These are phyloP conservation scores for Metschnikowia anglica DNA, from an alignment of 805 yeast species.

Conservation along the genomic window DNA sequence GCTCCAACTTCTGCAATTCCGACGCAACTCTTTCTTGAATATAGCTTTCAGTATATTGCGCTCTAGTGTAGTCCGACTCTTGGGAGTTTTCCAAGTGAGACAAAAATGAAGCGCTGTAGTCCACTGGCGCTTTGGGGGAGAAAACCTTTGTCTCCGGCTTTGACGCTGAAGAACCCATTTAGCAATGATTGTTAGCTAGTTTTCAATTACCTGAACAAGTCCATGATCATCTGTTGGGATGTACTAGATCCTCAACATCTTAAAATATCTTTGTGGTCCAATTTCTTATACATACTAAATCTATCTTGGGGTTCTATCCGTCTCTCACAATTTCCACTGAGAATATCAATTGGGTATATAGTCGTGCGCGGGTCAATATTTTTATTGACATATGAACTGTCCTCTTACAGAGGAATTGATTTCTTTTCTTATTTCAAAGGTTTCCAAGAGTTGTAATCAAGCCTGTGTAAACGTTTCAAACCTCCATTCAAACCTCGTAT, in stretches of 20 bases:
- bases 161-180: slow-evolving; percentile 62
- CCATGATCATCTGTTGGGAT: background rate
- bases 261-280: background rate
- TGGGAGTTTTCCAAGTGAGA: slow-evolving; percentile 59
- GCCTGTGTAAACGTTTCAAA: too few species aligned
- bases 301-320: background rate
- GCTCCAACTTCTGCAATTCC: slow-evolving; percentile 54
- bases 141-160: slow-evolving; percentile 66
- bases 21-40: slow-evolving; percentile 64
- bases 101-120: slow-evolving; percentile 62
- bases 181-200: slow-evolving; percentile 3
- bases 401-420: too few species aligned
- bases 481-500: too few species aligned
- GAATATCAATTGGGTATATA: slow-evolving; percentile 1
- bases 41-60: slow-evolving; percentile 64
- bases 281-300: background rate
- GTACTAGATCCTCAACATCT: background rate
- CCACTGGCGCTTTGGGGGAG: slow-evolving; percentile 65
- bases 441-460: too few species aligned
- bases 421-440: too few species aligned
- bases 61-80: slow-evolving; percentile 70
- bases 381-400: background rate
- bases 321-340: background rate
- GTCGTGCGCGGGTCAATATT: slow-evolving; percentile 6
- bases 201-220: background rate